Evolutionary conservation across 148 eudicot species (phyloP).

Genomic region (Dianthus caryophyllus): DNA sequence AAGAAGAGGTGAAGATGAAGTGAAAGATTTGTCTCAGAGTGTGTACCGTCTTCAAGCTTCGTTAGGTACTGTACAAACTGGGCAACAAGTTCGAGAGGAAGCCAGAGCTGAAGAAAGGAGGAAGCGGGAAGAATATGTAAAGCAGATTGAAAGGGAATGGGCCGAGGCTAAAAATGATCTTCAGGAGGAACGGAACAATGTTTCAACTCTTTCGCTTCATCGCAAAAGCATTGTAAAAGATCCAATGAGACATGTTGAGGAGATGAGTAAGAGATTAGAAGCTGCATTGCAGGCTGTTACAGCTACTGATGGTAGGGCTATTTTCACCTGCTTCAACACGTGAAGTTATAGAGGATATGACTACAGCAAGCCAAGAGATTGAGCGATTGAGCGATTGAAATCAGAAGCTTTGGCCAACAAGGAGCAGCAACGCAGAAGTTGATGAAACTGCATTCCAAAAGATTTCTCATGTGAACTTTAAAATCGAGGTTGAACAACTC

Average conservation of each 20-base stretch:
- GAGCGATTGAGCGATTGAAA: conserved; percentile 63
- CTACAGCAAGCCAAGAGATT: conserved; percentile 53
- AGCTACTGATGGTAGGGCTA: conserved; percentile 56
- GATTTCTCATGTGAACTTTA: conserved; percentile 66
- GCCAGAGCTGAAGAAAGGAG: conserved; percentile 67
- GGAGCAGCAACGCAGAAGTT: conserved; percentile 80
- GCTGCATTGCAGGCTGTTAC: conserved; percentile 59
- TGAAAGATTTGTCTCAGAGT: conserved; percentile 74
- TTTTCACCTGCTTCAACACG: conserved; percentile 33
- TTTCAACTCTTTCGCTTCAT: conserved; percentile 50
- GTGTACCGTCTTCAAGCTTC: conserved; percentile 80
- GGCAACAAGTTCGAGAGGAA: conserved; percentile 83
- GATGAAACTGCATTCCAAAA: conserved; percentile 79
- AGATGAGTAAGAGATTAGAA: conserved; percentile 62
- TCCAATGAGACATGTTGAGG: conserved; percentile 71
- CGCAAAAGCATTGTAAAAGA: conserved; percentile 55
- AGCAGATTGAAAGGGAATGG: conserved; percentile 83
- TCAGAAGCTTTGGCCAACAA: conserved; percentile 62
- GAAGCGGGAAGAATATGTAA: conserved; percentile 70
- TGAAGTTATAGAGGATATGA: conserved; percentile 38
- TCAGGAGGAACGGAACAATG: conserved; percentile 60
- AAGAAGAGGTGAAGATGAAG: conserved; percentile 86
- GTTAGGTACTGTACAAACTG: conserved; percentile 69
- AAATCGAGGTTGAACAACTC: conserved; percentile 56
- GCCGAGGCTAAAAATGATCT: conserved; percentile 90